Conservation (phyloP, 75 land plant genomes). For the Cryptomeria japonica region DNA sequence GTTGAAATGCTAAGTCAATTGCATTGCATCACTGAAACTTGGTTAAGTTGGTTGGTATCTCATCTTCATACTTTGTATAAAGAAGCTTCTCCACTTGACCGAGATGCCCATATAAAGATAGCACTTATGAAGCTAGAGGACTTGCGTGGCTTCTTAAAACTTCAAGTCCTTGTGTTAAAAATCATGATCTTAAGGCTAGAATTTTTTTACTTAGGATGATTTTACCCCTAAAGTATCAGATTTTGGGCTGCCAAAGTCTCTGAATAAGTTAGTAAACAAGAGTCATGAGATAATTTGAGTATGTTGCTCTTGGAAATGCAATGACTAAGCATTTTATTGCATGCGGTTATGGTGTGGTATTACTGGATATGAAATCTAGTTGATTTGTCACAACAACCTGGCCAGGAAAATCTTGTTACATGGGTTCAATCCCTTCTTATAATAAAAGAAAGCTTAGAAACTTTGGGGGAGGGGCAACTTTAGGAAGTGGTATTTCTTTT, state of each 20-base stretch:
- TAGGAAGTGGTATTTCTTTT: slow-evolving; percentile 30
- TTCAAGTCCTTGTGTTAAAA: slow-evolving; percentile 87
- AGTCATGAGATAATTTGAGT: slow-evolving; percentile 98
- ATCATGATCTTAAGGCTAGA: slow-evolving; percentile 93
- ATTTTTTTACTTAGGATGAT: slow-evolving; percentile 84
- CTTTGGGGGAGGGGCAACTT: slow-evolving; percentile 62
- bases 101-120: slow-evolving; percentile 87
- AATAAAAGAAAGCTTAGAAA: slow-evolving; percentile 57
- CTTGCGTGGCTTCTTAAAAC: slow-evolving; percentile 92
- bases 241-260: too few relatives aligned
- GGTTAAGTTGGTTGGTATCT: slow-evolving; percentile 85
- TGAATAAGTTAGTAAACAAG: slow-evolving; percentile 78
- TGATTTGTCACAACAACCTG: slow-evolving; percentile 78
- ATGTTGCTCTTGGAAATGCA: slow-evolving; percentile 87
- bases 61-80: slow-evolving; percentile 87
- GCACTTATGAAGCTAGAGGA: slow-evolving; percentile 88
- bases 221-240: slow-evolving; percentile 95
- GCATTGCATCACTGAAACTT: slow-evolving; percentile 90
- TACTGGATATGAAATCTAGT: slow-evolving; percentile 95
- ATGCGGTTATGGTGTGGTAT: slow-evolving; percentile 92
- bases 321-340: slow-evolving; percentile 97
- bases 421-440: slow-evolving; percentile 92
- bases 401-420: slow-evolving; percentile 87
- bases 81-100: slow-evolving; percentile 67
- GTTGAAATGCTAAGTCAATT: slow-evolving; percentile 92